Evolutionary conservation across 257 asterid species (phyloP).

Genomic region (Gardenia jasminoides): DNA sequence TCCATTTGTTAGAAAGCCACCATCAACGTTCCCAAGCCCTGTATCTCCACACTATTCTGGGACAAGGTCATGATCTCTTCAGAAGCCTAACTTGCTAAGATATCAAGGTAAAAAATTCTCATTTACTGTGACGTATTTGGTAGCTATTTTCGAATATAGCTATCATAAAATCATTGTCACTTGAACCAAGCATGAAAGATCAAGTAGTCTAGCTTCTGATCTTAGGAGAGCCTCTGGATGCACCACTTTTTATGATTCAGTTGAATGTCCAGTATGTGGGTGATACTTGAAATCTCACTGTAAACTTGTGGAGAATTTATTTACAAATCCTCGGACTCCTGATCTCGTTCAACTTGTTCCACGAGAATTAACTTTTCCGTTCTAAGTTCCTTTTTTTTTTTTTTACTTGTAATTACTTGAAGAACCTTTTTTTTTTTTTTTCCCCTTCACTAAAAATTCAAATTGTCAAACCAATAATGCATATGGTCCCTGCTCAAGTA

Average conservation of each 20-base stretch:
- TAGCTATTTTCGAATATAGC: background rate
- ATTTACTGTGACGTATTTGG: conserved; percentile 1
- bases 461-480: background rate
- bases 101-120: conserved; percentile 15
- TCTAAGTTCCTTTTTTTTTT: background rate
- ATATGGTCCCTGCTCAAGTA: too few species aligned
- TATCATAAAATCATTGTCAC: background rate
- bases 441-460: too few species aligned
- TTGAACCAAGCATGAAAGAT: background rate
- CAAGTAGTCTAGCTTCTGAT: background rate
- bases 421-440: background rate
- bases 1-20: conserved; percentile 65
- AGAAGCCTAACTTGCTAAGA: background rate
- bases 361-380: background rate
- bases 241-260: background rate
- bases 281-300: background rate
- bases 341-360: background rate
- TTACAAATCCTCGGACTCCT: background rate
- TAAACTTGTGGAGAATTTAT: background rate
- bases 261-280: background rate
- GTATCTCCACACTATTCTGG: conserved; percentile 47
- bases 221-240: background rate
- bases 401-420: background rate
- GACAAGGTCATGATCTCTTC: conserved; percentile 30
- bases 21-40: conserved; percentile 41